Evolutionary conservation across 768 basidiomycete species (phyloP), one percentile per base, ranked within the genome.

Genomic region (Hygrophorus russula): DNA sequence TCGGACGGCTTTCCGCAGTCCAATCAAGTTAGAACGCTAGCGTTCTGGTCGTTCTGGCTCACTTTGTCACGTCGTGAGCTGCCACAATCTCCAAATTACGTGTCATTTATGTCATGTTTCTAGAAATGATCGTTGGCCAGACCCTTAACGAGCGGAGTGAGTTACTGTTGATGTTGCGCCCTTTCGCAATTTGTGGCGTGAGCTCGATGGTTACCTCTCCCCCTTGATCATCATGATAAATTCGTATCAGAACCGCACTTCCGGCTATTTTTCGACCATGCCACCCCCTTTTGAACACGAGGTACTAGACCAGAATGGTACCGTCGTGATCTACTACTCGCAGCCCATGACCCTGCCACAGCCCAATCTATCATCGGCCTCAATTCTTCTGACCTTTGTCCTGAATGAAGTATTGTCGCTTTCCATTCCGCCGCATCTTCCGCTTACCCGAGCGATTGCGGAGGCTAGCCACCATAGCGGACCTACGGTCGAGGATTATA

Each of bases 401-500:
- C 51, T 79, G 41, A 64, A 70, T 19, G 75, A 79, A 53, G 60
- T 61, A 3, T 59, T 56, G 9, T 59, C 66, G 1, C 51, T 75
- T 15, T 60, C 59, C 42, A 53, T 71, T 11, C 76, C 78, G 4
- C 59, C 60, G 6, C 74, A 78, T 47, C 61, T 80, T 18, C 76
- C 71, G 1, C 57, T 63, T 36, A 74, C 66, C 30, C 67, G 73
- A 30, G 65, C 62, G 11, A 59, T 64, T 14, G 73, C 76, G 14
- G 52, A 60, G 14, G 65, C 68, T 9, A 64, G 56, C 42, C 65
- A 67, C 27, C 66, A 67, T 15, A 53, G 63, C 31, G 77, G 74
- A 0, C 76, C 77, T 2, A 79, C 77, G 24, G 59, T 63, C 47
- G 72, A 73, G 46, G 77, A 80, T 50, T 72, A 73, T 48, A 56